Percentiles rank a stretch among this genome's conserved stretches.
Conservation (phyloP, 345 rosid species). For the Arabis alpina region DNA sequence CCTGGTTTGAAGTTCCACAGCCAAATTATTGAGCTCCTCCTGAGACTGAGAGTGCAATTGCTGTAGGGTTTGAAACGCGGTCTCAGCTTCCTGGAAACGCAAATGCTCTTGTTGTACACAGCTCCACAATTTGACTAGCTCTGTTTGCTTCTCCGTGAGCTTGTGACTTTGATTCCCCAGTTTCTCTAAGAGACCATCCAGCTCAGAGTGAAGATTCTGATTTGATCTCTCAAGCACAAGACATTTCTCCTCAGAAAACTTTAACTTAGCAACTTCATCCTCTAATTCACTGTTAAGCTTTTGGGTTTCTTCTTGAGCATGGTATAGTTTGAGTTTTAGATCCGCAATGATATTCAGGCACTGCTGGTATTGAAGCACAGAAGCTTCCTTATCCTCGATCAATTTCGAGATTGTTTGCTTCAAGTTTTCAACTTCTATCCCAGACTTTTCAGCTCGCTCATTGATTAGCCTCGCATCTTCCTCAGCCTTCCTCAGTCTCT, state of each 20-base stretch:
- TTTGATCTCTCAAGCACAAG: conserved; percentile 73
- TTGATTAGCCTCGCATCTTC: conserved; percentile 53
- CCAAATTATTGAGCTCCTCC: conserved; percentile 82
- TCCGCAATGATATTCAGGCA: conserved; percentile 64
- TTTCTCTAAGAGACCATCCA: conserved; percentile 64
- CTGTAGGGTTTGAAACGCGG: conserved; percentile 94
- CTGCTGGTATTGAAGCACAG: conserved; percentile 65
- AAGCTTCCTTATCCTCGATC: conserved; percentile 70
- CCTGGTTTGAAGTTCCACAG: conserved; percentile 62
- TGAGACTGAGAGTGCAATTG: conserved; percentile 91
- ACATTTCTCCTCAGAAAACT: conserved; percentile 84
- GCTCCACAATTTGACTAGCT: conserved; percentile 80
- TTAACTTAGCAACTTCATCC: conserved; percentile 64
- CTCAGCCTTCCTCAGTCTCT: conserved; percentile 58
- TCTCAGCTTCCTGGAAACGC: conserved; percentile 90
- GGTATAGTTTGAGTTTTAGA: conserved; percentile 65
- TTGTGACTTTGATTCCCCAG: conserved; percentile 68
- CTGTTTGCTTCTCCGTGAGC: conserved; percentile 85
- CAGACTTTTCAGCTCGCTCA: conserved; percentile 64
- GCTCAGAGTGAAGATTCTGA: conserved; percentile 73
- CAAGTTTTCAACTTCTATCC: conserved; percentile 61
- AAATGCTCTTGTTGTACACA: conserved; percentile 85
- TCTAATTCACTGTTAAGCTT: conserved; percentile 67
- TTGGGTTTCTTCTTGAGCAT: conserved; percentile 63
- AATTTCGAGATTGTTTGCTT: conserved; percentile 61